Evolutionary conservation across 352 stramenopile species (phyloP).

Genomic region (Phytophthora pisi): DNA sequence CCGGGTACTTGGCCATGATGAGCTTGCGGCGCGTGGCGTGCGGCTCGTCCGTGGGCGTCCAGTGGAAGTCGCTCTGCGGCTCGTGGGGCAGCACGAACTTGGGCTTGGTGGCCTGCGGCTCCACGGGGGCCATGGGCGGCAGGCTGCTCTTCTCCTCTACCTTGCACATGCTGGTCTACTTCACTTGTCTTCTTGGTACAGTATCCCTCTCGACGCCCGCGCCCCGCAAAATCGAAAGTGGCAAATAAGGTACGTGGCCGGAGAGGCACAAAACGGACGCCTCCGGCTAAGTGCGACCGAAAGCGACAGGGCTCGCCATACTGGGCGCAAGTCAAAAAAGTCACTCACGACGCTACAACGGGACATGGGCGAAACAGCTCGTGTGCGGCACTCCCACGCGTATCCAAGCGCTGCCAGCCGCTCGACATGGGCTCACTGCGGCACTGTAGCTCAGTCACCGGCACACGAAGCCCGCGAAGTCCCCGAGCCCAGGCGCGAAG

Average conservation of each 20-base stretch:
- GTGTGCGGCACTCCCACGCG: not conserved
- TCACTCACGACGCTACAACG: slow-evolving; percentile 22
- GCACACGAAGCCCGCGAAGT: not conserved
- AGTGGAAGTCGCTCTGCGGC: slow-evolving; percentile 79
- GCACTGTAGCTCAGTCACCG: no score
- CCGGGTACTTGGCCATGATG: slow-evolving; percentile 88
- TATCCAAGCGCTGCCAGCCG: not conserved
- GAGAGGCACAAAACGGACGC: slow-evolving; percentile 21
- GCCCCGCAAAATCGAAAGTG: slow-evolving; percentile 40
- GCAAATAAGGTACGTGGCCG: slow-evolving; percentile 19
- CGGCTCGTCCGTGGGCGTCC: slow-evolving; percentile 84
- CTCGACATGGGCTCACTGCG: no score
- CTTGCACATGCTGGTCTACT: slow-evolving; percentile 42
- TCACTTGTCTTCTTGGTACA: not conserved
- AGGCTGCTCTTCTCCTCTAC: slow-evolving; percentile 48
- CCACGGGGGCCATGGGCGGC: slow-evolving; percentile 42
- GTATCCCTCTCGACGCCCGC: slow-evolving; percentile 20
- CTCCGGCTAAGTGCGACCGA: slow-evolving; percentile 4
- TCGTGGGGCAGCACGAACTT: slow-evolving; percentile 57
- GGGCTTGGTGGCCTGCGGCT: slow-evolving; percentile 45
- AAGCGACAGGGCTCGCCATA: slow-evolving; percentile 20
- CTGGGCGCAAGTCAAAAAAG: slow-evolving; percentile 16
- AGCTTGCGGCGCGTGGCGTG: slow-evolving; percentile 85
- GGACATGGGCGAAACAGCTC: slow-evolving; percentile 22
- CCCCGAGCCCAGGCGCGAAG: not conserved